Evolutionary conservation across 306 rosid genomes (phyloP).

Genomic region (Rosa persica): DNA sequence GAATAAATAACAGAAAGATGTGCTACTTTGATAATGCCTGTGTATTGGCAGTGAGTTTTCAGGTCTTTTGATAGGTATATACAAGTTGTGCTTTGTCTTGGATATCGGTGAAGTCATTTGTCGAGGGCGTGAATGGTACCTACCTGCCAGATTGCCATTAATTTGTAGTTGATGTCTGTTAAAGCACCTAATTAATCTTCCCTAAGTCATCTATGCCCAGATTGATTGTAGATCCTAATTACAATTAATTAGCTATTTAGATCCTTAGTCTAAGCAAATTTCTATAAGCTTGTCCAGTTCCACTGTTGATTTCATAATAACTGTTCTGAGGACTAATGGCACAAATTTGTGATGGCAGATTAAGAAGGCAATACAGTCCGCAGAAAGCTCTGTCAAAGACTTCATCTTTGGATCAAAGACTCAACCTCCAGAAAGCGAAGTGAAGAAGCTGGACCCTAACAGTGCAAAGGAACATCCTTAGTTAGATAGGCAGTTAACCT

Average conservation of each 20-base stretch:
- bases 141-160: neutral
- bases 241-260: too few species aligned
- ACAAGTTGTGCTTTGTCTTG: too few species aligned
- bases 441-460: conserved; percentile 35
- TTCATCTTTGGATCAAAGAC: conserved; percentile 61
- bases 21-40: neutral
- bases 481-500: conserved; percentile 20
- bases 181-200: too few species aligned
- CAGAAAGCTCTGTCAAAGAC: conserved; percentile 55
- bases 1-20: neutral
- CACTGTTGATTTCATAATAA: neutral
- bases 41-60: neutral
- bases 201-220: too few species aligned
- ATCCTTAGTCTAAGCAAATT: too few species aligned
- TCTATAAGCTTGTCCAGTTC: too few species aligned
- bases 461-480: conserved; percentile 49
- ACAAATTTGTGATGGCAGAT: conserved; percentile 48
- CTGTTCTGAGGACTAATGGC: conserved; percentile 24
- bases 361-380: conserved; percentile 62
- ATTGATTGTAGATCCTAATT: too few species aligned
- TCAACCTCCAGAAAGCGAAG: conserved; percentile 39
- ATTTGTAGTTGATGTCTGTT: neutral
- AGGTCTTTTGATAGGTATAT: neutral
- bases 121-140: neutral
- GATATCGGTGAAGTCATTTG: neutral